Evolutionary conservation across 345 rosid species (phyloP), one percentile per base, ranked within the genome.

Genomic region (Noccaea bulbosa): DNA sequence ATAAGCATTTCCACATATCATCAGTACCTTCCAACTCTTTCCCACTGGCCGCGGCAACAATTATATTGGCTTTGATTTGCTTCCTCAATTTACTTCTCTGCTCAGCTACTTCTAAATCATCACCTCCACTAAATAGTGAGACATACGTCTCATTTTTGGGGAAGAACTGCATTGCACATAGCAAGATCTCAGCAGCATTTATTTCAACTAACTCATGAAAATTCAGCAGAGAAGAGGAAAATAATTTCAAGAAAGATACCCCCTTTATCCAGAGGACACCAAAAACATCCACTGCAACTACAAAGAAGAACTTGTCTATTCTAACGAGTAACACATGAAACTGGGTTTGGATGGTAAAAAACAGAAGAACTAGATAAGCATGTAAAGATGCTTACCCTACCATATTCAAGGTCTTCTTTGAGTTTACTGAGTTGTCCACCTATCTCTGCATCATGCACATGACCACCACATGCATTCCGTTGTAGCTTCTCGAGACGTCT

Each of bases 321-420:
- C 58, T 53, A n/a, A 8, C 3, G 7, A 54, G 6, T 14, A 15
- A 14, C 41, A 54, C 5, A 55, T 4, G 33, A 55, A 55, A 55
- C 2, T 8, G 4, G 43, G n/a, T 54, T 14, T n/a, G 7, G 17
- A 15, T 55, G 15, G 11, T 37, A 22, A 22, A 22, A 53, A 7
- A n/a, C n/a, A 53, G 6, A 53, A 16, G 44, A 15, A 48, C 53
- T 14, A 44, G 2, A 62, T 40, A 22, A 22, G 24, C 62, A 62
- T 33, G 46, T 20, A 41, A 33, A 24, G 2, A 41, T 74, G 4
- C 0, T 70, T 78, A 92, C 99, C 92, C 96, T 72, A 73, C 92
- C 96, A 79, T 95, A 95, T 77, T 95, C 99, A 67, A 92, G 98
- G 79, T 95, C 99, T 76, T 95, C 99, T 78, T 95, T 88, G 78